Evolutionary conservation across 2,329 filamentous ascomycete species (phyloP), one percentile per base, ranked within the genome.

Genomic region (Neonectria hederae): DNA sequence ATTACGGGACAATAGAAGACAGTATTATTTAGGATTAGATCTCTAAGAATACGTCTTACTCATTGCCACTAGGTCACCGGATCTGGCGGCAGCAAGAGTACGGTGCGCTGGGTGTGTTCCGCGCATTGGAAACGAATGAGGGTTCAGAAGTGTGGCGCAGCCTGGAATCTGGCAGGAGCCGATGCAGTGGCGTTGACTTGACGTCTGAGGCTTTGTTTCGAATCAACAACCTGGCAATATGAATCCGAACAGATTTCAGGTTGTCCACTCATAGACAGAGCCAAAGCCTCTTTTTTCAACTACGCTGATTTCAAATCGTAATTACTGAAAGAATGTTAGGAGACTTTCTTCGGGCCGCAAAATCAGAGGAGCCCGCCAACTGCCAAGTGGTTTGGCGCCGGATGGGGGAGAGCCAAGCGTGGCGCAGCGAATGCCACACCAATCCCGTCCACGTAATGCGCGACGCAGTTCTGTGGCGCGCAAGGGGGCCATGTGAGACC

Each of bases 401-500:
- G 56, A 59, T 46, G 48, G 43, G 43, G 40, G 10, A 59, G 38
- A 69, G 74, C 74, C 72, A 76, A 78, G 73, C 49, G 75, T 78
- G 77, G 77, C 77, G 76, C 77, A 78, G 77, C 68, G 40, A 30
- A 24, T 40, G 21, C 45, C 24, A 62, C 40, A 19, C 69, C 64
- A 70, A 71, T 72, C 62, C 52, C 26, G 45, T 67, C 72, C 72
- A 66, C 74, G 74, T 74, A 71, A 71, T 72, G 65, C 53, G 45
- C 58, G 58, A 70, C 65, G 69, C 69, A 67, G 65, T 52, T 63
- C 30, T 73, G 72, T 74, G 72, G 72, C 72, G 69, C 55, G 45
- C 55, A 48, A 51, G 53, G 59, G 53, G 70, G 49, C 65, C 68
- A 74, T 73, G 69, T 73, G 70, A 74, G 72, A 72, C 69, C 56